Evolutionary conservation across 176 grass and related monocot species (phyloP), one percentile per base, ranked within the genome.

Genomic region (Juncus effusus): DNA sequence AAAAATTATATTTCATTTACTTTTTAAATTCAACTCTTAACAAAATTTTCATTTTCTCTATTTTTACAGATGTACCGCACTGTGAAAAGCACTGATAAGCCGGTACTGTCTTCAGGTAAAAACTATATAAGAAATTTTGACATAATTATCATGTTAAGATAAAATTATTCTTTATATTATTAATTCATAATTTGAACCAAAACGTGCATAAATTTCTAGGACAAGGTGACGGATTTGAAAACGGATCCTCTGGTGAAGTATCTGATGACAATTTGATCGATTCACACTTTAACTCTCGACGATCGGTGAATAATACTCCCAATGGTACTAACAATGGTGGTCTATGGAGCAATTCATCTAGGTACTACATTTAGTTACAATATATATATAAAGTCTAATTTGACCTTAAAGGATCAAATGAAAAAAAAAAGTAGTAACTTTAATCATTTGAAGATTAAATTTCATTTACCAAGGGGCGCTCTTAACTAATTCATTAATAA

Each of bases 41-140:
- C 58, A 60, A 72, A 58, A 28, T 59, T 44, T 71, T 4, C 13
- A 72, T 72, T 72, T 55, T 65, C 53, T 6, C 13, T 5, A 72
- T 87, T 4, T 13, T 13, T 72, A 10, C 61, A 90, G 86, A 90
- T 90, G 86, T 90, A 85, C 68, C 82, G 86, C 42, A 90, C 86
- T 2, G 79, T 90, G 67, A 90, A 90, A 59, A 90, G 67, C 65
- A 82, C 86, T 3, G 79, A 85, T 10, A 90, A 76, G 63, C 75
- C 82, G 39, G 7, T 61, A 37, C 15, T 73, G 50, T 85, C 72
- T 56, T 69, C 86, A 79, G 86, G 86, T 90, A 77, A 57, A 36
- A 61, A 36, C 50, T 75, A 7, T 16, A 40, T 53, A 9, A 7
- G 28, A 4, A 38, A 13, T 44, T 64, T 16, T 7, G 13, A 60